phyloP scores from a whole-genome alignment of 768 basidiomycete genomes.

The Neoboletus brunneissimus region DNA sequence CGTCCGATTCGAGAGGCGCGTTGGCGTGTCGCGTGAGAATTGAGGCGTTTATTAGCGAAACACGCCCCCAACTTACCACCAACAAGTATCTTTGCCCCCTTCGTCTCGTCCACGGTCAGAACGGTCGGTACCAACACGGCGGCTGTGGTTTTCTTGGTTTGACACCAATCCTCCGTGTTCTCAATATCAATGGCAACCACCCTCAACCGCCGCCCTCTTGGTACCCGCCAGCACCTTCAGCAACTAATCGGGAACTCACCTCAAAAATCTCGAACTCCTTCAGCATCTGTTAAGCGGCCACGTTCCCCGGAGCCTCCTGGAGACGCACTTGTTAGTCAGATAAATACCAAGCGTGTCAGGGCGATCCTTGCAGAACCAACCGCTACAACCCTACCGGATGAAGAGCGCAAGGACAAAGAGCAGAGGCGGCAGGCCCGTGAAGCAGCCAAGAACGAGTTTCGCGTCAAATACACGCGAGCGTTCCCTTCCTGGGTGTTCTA shows the following conservation, averaged over 20 bases:
- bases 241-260: constrained; percentile 35
- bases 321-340: constrained; percentile 28
- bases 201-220: constrained; percentile 47
- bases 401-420: constrained; percentile 44
- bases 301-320: constrained; percentile 48
- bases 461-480: constrained; percentile 76
- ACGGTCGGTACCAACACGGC: not conserved
- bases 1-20: constrained; percentile 15
- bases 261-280: constrained; percentile 33
- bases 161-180: not conserved
- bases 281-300: constrained; percentile 43
- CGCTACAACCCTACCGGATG: constrained; percentile 28
- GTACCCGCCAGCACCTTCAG: constrained; percentile 41
- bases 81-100: constrained; percentile 5
- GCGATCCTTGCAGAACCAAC: constrained; percentile 26
- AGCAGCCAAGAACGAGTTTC: constrained; percentile 66
- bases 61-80: constrained; percentile 4
- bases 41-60: constrained; percentile 9
- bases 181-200: constrained; percentile 39
- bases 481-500: constrained; percentile 86
- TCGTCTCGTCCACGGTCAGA: not conserved
- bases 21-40: constrained; percentile 28
- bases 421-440: constrained; percentile 51
- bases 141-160: constrained; percentile 5
- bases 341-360: constrained; percentile 45